A percentile compares a stretch with the other conserved stretches of the same genome.
phyloP scores from a whole-genome alignment of 2,329 filamentous ascomycete species.

The Neonectria faginata region DNA sequence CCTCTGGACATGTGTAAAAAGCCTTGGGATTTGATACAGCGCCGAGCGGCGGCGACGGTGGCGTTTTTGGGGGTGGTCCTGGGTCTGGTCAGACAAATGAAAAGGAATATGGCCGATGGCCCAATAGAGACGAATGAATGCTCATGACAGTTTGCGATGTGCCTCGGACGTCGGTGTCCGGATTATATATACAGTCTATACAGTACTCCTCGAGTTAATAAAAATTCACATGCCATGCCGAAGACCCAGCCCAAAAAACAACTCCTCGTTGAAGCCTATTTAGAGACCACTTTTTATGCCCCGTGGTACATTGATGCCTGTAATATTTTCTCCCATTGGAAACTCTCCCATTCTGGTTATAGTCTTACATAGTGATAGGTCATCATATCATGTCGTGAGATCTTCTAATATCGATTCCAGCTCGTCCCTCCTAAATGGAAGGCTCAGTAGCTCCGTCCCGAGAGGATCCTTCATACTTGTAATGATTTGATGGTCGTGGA shows the following conservation, averaged over 20 bases:
- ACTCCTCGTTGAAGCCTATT: background rate
- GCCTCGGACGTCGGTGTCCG: conserved; percentile 5
- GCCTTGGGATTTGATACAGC: conserved; percentile 66
- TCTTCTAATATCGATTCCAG: conserved; percentile 91
- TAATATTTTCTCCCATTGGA: background rate
- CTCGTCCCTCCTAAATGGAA: conserved; percentile 89
- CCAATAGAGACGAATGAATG: conserved; percentile 40
- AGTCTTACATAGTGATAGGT: conserved; percentile 15
- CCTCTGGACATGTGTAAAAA: conserved; percentile 91
- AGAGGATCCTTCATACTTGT: conserved; percentile 86
- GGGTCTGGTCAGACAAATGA: conserved; percentile 26
- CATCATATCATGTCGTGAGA: conserved; percentile 47
- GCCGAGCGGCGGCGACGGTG: conserved; percentile 9
- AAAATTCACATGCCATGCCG: conserved; percentile 1
- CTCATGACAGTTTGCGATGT: conserved; percentile 33
- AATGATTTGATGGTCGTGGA: conserved; percentile 98
- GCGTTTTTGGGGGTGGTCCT: conserved; percentile 27
- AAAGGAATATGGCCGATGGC: conserved; percentile 22
- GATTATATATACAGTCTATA: conserved; percentile 8
- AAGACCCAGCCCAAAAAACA: background rate
- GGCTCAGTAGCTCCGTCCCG: conserved; percentile 85
- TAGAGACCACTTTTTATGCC: too few species aligned
- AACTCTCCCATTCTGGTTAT: conserved; percentile 4
- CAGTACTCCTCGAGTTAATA: background rate
- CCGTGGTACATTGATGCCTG: background rate